Base-by-base conservation (phyloP, 208 protist genomes). In the Leishmania lainsoni region DNA sequence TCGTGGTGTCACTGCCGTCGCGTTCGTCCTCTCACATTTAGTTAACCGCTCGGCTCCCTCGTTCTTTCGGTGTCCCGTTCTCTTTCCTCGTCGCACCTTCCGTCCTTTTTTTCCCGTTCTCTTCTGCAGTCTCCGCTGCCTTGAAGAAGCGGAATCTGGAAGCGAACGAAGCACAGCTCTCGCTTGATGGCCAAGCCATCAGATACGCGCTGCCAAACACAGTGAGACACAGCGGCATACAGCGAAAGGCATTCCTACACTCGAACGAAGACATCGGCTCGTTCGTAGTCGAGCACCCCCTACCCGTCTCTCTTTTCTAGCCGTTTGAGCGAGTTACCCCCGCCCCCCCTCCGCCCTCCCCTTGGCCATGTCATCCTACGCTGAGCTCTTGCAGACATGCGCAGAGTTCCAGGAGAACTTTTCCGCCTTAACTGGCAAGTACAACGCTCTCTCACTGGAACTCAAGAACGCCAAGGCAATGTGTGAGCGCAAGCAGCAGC, bases 401-500 rank as follows among this genome's bases (percentile, higher is more conserved):
- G 83, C 90, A 16, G 92, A 95, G 86, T 97, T 94, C 77, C 91
- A 94, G 74, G 87, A 91, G 54, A 97, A 97, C 84, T 97, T 97
- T 69, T 84, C 92, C 54, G 83, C 81, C 14, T 85, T 97, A 29
- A 94, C 85, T 63, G 90, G 83, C 42, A 95, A 94, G 76, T 94
- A 91, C 87, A 93, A 89, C 75, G 85, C 81, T 20, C 59, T 90
- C 20, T 52, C 73, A 32, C 86, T 94, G 42, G 86, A 94, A 74
- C 74, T 93, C 61, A 87, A 87, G 76, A 71, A 83, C 22, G 78
- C 90, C n/a, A 81, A 85, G 58, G 81, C 88, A 45, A 59, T 85
- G 4, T 80, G 71, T 29, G 81, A 85, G 66, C 81, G 76, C 49
- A 74, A 74, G 42, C 76, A 85, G 71, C 70, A 81, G 76, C 83